Base-by-base conservation (phyloP, 768 basidiomycete species). In the Boletus edulis region DNA sequence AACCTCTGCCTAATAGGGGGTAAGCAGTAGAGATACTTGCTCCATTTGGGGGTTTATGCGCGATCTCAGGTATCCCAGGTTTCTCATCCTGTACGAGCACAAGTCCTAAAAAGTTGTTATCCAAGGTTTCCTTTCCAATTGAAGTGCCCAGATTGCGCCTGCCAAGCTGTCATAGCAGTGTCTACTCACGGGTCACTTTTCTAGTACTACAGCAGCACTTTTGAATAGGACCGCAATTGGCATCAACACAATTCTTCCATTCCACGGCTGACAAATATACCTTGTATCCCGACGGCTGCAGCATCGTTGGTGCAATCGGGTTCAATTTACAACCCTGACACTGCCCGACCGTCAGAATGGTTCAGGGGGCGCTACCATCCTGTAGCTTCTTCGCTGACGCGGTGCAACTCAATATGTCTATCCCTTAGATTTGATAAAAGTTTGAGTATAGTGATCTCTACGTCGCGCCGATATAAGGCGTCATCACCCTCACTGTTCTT, bases 301-400 rank as follows among this genome's bases (percentile, higher is more conserved):
- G 20, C 20, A 20, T 1, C 20, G 20, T 20, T 20, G 1, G 20
- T 20, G 20, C 20, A 20, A 20, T 20, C 20, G 2, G 20, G 20
- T 20, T 20, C 20, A 20, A 22, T 76, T 78, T 31, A 8, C 20
- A 13, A 31, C 7, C 22, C 12, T 31, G 27, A 29, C 44, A 55
- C 38, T 20, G 38, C 37, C 3, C 6, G 7, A 15, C 27, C 9
- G 27, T 29, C 17, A 5, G 18, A 9, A 11, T 20, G 46, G 13
- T 18, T 4, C 15, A 13, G 17, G 32, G 22, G 7, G 2, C 6
- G 4, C 5, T 24, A 2, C 57, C 57, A 58, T 18, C 32, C 57
- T 58, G 56, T 58, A 18, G 4, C 34, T 22, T 22, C 22, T 22
- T 22, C 22, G 22, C 22, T 22, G 22, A 22, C 22, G 29, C 41